Base-by-base conservation (phyloP, 768 basidiomycete genomes). In the Boletellus ananas region DNA sequence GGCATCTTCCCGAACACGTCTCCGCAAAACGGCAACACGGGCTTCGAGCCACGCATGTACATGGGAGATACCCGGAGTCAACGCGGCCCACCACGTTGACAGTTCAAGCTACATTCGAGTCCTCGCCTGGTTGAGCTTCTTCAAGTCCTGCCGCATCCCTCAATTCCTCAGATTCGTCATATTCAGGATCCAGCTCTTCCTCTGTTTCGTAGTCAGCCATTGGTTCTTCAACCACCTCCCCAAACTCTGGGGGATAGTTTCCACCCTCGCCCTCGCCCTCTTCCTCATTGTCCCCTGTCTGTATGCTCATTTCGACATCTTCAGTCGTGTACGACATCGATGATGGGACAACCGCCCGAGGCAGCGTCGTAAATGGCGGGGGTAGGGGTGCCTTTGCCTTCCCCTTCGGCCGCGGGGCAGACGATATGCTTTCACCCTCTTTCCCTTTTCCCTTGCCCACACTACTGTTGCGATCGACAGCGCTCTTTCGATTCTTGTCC, bases 401-500 rank as follows among this genome's bases (percentile, higher is more conserved):
- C 47, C 64, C 54, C 52, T 62, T 58, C 41, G 62, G 21, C 18
- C 59, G 68, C 6, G 64, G 53, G 2, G 56, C 60, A 1, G 67
- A 54, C 1, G 70, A 67, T 41, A 65, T 52, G 3, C 65, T 68
- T 47, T 70, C 70, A 27, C 62, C 61, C 16, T 65, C 67, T 42
- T 61, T 70, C 6, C 35, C 52, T 47, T 70, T 69, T n/a, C 59
- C 67, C 36, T 69, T 70, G 34, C 20, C 33, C 23, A 43, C 63
- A 34, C 54, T 60, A 25, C 64, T 64, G 34, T 34, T 68, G 18
- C 68, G 52, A 44, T 64, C 51, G 16, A 52, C 50, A 14, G 43
- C 60, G 6, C 51, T 57, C 49, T 67, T 69, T 50, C 60, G 66
- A 51, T 70, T 74, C 66, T 85, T 87, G 66, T 81, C 82, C 6